A percentile compares a stretch with the other conserved stretches of the same genome.
Conservation (phyloP, 1,284 basidiomycete genomes). For the Ceratobasidium sp. region DNA sequence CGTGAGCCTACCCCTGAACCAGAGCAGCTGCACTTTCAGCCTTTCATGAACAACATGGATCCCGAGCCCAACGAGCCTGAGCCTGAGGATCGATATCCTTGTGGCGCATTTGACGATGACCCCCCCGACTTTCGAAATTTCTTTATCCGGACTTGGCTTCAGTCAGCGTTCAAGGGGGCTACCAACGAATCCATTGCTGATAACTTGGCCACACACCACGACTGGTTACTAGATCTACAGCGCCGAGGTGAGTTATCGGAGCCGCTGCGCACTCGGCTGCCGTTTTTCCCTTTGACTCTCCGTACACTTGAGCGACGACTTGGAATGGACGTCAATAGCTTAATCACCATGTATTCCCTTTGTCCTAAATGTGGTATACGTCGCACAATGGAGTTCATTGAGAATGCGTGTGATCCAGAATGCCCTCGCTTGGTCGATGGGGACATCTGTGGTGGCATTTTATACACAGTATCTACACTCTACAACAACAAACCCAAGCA, state of each 20-base stretch:
- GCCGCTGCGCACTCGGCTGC: not conserved
- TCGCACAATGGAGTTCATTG: not conserved
- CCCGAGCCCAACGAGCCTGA: not conserved
- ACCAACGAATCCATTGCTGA: not conserved
- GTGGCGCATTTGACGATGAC: not conserved
- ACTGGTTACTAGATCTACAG: not conserved
- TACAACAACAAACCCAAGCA: not conserved
- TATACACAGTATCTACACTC: not conserved
- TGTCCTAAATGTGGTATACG: conserved; percentile 5
- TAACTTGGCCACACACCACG: not conserved
- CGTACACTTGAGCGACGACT: conserved; percentile 1
- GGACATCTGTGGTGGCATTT: not conserved
- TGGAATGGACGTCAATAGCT: not conserved
- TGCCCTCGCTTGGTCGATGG: not conserved
- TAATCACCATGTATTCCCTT: not conserved
- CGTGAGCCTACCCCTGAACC: not conserved
- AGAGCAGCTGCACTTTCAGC: not conserved
- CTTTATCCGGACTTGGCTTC: conserved; percentile 9
- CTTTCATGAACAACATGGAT: not conserved
- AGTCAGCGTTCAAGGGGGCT: not conserved
- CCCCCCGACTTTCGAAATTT: conserved; percentile 6
- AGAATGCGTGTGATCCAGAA: not conserved
- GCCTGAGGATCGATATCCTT: not conserved
- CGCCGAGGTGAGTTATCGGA: not conserved
- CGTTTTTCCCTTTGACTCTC: not conserved